Base-by-base conservation (phyloP, 2,329 filamentous ascomycete species). In the Cordyceps farinosa region DNA sequence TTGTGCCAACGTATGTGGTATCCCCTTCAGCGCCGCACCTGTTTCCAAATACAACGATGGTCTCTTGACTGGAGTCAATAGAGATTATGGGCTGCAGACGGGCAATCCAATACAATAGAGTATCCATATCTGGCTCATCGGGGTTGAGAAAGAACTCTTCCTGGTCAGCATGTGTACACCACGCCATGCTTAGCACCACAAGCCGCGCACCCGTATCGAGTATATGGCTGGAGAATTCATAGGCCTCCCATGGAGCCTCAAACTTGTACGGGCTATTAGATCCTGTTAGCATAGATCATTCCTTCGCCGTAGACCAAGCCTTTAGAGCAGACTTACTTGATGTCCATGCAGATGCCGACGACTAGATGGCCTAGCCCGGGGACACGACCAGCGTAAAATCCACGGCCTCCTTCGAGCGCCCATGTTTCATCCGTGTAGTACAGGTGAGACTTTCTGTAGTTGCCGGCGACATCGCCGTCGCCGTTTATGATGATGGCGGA, bases 171-270 rank as follows among this genome's bases (percentile, higher is more conserved):
- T 73, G 78, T 2, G 89, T 91, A 32, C 90, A 78, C 90, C 90
- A 94, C 0, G 91, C 90, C 90, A 94, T 94, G 6, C 84, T 85
- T 0, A 94, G 68, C 42, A 92, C 84, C 1, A 91, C 85, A 0
- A 93, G 66, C 13, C 86, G 85, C 0, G 88, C 83, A 0, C 80
- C 70, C 0, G 76, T 75, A 1, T 84, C 75, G 0, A 91, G 71
- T 6, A 88, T 77, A 50, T 90, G 85, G 30, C 77, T 82, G 0
- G 81, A 82, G 15, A 80, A 80, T 64, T 75, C 64, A 30, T 53
- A 67, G 0, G 38, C 47, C 0, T 52, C 40, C 66, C 66, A 68
- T 2, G 64, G 56, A 3, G 62, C 63, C 15, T 59, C 59, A n/a
- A 67, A 66, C 8, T 63, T 58, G 62, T 65, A 65, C 0, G 64